phyloP scores from a whole-genome alignment of 2,329 filamentous ascomycete genomes.

The Nannizzia gypsea region DNA sequence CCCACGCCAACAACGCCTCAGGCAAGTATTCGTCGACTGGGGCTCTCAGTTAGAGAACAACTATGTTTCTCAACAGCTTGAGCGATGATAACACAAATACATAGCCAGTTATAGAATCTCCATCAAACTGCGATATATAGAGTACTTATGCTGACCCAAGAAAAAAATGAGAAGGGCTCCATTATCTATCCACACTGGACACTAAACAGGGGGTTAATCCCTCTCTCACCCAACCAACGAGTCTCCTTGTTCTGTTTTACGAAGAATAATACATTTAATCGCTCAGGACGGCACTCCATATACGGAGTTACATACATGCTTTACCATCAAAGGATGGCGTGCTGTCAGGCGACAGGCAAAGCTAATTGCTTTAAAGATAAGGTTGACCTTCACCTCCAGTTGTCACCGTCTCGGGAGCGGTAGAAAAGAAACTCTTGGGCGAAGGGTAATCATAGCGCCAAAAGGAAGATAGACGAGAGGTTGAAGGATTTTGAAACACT shows the following conservation, averaged over 20 bases:
- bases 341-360: background rate
- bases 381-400: background rate
- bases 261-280: background rate
- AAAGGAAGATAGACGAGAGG: background rate
- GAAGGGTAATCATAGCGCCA: background rate
- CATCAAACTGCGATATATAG: no score
- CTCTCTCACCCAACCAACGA: background rate
- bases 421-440: background rate
- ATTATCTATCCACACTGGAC: background rate
- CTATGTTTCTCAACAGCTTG: background rate
- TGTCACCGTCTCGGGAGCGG: background rate
- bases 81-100: background rate
- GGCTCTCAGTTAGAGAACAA: background rate
- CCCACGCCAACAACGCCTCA: conserved; percentile 2
- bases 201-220: background rate
- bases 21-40: background rate
- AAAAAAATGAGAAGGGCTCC: background rate
- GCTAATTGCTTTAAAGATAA: background rate
- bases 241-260: background rate
- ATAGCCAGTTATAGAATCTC: no score
- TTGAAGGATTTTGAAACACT: background rate
- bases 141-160: no score
- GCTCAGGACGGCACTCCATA: background rate
- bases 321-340: background rate
- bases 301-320: background rate